Evolutionary conservation across 345 rosid species (phyloP), one percentile per base, ranked within the genome.

Genomic region (Eucalyptus regnans): DNA sequence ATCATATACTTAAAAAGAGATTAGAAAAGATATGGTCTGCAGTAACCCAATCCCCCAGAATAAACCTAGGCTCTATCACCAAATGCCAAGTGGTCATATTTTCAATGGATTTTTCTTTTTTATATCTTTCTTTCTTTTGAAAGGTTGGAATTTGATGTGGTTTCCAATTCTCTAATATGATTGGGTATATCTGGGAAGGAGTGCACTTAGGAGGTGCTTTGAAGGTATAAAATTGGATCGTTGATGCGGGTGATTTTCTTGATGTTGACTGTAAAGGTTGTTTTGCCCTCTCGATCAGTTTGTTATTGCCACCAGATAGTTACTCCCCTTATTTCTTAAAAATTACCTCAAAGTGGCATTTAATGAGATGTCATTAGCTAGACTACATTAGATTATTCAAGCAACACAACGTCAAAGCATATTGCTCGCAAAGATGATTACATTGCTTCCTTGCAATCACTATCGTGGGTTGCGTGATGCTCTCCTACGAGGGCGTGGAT

Each of bases 381-480:
- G 48, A 41, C 48, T 20, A 20, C 4, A 5, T 41, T 76, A 20
- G 48, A 20, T 76, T 76, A 76, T 76, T 76, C 83, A 10, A 41
- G 27, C 29, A 20, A 10, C 12, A 12, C 15, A 11, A 10, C 0
- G 48, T 18, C 83, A 43, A 37, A 71, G 29, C 48, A 20, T 11
- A 43, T 41, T 20, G 27, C 48, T 41, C 1, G 4, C 27, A 7
- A 76, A 43, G 83, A 76, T 25, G 27, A 41, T 76, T 43, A 3
- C 43, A 41, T 37, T 43, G 15, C 83, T 11, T 20, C 15, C 14
- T 25, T 56, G 12, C 62, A 25, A 56, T 56, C 83, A 20, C 29
- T 43, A 6, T 48, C 9, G 23, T 37, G 27, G 15, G 27, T 7
- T 0, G 29, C 9, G 1, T 11, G 29, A 76, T 0, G 9, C 12